Evolutionary conservation across 2,329 filamentous ascomycete species (phyloP).

Genomic region (Rhinocladiella similis): DNA sequence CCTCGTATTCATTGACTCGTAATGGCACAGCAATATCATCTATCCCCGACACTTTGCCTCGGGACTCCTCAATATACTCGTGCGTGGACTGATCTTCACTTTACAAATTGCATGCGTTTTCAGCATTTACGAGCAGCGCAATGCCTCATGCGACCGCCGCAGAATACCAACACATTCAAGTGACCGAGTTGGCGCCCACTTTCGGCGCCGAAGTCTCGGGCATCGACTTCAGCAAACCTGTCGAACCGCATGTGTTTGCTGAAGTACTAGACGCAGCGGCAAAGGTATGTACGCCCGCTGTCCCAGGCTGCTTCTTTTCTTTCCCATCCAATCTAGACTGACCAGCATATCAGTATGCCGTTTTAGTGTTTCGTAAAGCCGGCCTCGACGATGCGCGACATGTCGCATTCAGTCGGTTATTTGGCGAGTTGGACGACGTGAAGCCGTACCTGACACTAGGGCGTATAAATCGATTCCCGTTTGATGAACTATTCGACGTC

Average conservation of each 20-base stretch:
- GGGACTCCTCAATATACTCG: too few species aligned
- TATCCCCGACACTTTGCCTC: too few species aligned
- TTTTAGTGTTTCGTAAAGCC: slow-evolving; percentile 54
- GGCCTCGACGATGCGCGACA: slow-evolving; percentile 53
- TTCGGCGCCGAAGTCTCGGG: slow-evolving; percentile 38
- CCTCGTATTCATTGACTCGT: background rate
- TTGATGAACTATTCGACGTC: slow-evolving; percentile 59
- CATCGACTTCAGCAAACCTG: slow-evolving; percentile 37
- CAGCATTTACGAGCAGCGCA: background rate
- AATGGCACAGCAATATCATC: too few species aligned
- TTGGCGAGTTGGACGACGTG: slow-evolving; percentile 60
- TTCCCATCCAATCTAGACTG: background rate
- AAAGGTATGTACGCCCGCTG: slow-evolving; percentile 36
- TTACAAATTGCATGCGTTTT: background rate
- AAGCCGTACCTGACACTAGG: slow-evolving; percentile 50
- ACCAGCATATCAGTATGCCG: slow-evolving; percentile 47
- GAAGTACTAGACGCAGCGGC: slow-evolving; percentile 37
- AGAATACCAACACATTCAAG: slow-evolving; percentile 6
- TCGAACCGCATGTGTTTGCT: slow-evolving; percentile 36
- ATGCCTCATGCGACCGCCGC: slow-evolving; percentile 11
- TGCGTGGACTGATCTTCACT: background rate
- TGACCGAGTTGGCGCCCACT: slow-evolving; percentile 1
- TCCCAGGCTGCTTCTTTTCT: background rate
- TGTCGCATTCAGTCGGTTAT: slow-evolving; percentile 50
- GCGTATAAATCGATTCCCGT: slow-evolving; percentile 48